Evolutionary conservation across 2,329 filamentous ascomycete species (phyloP).

Genomic region (Aureobasidium lini): DNA sequence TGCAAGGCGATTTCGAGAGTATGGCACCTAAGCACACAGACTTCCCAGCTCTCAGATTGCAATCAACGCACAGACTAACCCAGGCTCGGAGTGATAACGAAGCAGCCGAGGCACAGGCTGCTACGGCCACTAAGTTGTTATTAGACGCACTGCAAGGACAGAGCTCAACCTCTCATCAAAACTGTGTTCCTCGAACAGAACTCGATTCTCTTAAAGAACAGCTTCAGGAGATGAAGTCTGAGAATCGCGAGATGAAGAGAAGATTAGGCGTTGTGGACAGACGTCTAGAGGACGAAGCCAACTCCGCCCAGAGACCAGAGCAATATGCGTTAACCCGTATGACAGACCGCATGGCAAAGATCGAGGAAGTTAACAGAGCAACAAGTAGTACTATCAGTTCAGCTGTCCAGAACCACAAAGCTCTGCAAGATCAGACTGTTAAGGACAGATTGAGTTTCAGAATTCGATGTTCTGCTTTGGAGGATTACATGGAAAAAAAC

Average conservation of each 20-base stretch:
- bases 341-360: background rate
- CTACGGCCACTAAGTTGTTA: background rate
- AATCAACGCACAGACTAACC: background rate
- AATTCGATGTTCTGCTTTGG: background rate
- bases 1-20: background rate
- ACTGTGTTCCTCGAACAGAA: background rate
- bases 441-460: background rate
- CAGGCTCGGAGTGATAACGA: background rate
- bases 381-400: background rate
- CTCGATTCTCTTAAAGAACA: background rate
- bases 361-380: background rate
- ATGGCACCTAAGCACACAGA: background rate
- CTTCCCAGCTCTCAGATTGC: background rate
- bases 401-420: background rate
- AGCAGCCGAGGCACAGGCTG: background rate
- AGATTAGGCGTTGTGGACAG: background rate
- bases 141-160: background rate
- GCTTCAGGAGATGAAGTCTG: background rate
- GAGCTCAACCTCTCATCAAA: background rate
- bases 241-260: background rate
- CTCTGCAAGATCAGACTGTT: background rate
- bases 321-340: background rate
- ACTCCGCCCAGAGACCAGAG: background rate
- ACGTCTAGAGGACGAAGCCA: background rate
- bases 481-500: background rate